Base-by-base conservation (phyloP, 352 stramenopile species). In the Pythium dissimile region DNA sequence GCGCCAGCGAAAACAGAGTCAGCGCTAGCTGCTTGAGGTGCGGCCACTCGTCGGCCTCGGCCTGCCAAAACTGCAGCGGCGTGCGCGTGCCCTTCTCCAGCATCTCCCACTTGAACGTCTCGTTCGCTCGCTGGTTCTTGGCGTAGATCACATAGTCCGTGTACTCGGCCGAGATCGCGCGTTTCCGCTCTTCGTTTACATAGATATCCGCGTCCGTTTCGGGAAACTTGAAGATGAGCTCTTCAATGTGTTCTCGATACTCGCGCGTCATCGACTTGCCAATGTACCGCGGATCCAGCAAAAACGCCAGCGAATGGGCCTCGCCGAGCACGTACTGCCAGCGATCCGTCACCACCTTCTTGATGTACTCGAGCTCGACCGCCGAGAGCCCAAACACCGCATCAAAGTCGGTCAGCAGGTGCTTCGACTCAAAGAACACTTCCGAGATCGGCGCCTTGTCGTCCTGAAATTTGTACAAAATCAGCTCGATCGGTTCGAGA, bases 71-170 rank as follows among this genome's bases (percentile, higher is more conserved):
- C 46, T 93, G 78, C 59, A 92, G 63, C 15, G 83, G 83, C 20
- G 80, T 85, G 3, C 80, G 75, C 23, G 79, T 88, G 28, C 80
- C 78, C 48, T 93, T 93, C 47, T 93, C 80, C 24, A 90, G 66
- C 83, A 89, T 88, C 52, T 93, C 83, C 78, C 80, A 91, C 67
- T 89, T 89, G 70, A 88, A 90, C 28, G 80, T 90, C 32, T 81
- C 73, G 42, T 86, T 92, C 27, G 75, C 75, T 45, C 80, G 77
- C 58, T 93, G 80, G 56, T 84, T 90, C 65, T 90, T 93, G 44
- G 83, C 80, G 57, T 89, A 91, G 26, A 86, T 80, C 18, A 91
- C 79, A 32, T 91, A 93, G 43, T 89, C 80, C 6, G 68, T 81
- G 64, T 91, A 93, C 48, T 93, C 83, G 2, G 74, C 69, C 48